Evolutionary conservation across 2,329 filamentous ascomycete genomes (phyloP), one percentile per base, ranked within the genome.

Genomic region (Pestalotiopsis sp.): DNA sequence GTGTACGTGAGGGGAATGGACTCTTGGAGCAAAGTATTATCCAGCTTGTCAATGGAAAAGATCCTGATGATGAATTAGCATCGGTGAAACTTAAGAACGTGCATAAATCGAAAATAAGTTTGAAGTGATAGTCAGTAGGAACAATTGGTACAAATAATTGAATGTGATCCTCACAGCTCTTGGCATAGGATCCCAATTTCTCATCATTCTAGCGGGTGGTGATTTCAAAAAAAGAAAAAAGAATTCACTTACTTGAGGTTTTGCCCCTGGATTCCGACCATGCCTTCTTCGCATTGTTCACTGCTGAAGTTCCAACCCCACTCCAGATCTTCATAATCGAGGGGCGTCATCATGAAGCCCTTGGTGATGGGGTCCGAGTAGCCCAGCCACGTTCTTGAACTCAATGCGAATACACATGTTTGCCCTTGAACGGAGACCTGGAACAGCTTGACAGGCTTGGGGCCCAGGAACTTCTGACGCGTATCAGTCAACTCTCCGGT

Each of bases 291-390:
- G 75, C 94, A 97, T 78, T 97, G 93, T 77, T 97, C 94, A 76
- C 94, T 97, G 78, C 93, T 95, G 77, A 99, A 98, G 74, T 96
- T 97, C 91, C 94, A 97, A 3, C 93, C 94, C 85, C 94, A 98
- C 78, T 97, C 94, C 35, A 99, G 87, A 55, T 92, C 90, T 65
- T 91, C 90, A 75, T 97, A 98, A 78, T 93, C 93, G 38, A 99
- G 82, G 0, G 97, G 96, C 1, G 95, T 98, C 72, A 98, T 90
- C 81, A 97, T 93, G 75, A 98, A 97, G 48, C 91, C 91, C 75
- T 93, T 93, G 2, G 92, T 94, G 68, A 94, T 91, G 1, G 92
- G 90, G 74, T 98, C 94, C 0, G 94, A 92, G 77, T 98, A 98
- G 57, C 94, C 95, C 3, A 99, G 85, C 94, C 95, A 99, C n/a